Evolutionary conservation across 371 early-diverging fungal genomes (phyloP).

Genomic region (Mucor sp.): DNA sequence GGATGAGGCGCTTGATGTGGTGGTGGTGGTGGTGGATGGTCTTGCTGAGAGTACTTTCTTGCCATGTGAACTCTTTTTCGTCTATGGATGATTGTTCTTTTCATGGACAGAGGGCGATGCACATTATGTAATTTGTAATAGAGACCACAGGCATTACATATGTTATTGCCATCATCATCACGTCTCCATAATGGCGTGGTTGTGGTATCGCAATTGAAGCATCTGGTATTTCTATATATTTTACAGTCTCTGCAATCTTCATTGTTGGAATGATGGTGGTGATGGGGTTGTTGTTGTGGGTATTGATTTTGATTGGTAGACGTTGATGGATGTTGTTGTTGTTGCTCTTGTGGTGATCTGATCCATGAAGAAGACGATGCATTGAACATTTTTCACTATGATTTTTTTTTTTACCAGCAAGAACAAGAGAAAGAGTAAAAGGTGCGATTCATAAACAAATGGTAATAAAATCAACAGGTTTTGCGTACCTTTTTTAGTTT

Average conservation of each 20-base stretch:
- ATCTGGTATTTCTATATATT: conserved; percentile 23
- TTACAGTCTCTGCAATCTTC: conserved; percentile 16
- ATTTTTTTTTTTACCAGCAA: background rate
- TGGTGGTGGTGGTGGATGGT: background rate
- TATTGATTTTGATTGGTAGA: background rate
- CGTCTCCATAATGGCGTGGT: conserved; percentile 80
- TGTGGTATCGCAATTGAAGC: conserved; percentile 67
- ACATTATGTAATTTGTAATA: conserved; percentile 67
- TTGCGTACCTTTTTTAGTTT: conserved; percentile 6
- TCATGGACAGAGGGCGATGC: conserved; percentile 48
- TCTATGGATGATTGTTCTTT: conserved; percentile 46
- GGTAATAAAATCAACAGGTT: background rate
- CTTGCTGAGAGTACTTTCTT: background rate
- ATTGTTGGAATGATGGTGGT: background rate
- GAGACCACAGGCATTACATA: conserved; percentile 80
- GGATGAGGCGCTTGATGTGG: background rate
- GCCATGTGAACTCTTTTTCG: conserved; percentile 30
- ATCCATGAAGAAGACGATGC: background rate
- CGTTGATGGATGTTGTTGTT: background rate
- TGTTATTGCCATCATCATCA: conserved; percentile 55
- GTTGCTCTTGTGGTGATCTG: background rate
- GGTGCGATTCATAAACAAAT: background rate
- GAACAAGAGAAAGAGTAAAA: background rate
- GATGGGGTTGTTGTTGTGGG: background rate
- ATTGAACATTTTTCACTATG: background rate